These are phyloP conservation scores for Euptelea pleiosperma DNA, from an alignment of 164 flowering plant species.

Conservation along the genomic window DNA sequence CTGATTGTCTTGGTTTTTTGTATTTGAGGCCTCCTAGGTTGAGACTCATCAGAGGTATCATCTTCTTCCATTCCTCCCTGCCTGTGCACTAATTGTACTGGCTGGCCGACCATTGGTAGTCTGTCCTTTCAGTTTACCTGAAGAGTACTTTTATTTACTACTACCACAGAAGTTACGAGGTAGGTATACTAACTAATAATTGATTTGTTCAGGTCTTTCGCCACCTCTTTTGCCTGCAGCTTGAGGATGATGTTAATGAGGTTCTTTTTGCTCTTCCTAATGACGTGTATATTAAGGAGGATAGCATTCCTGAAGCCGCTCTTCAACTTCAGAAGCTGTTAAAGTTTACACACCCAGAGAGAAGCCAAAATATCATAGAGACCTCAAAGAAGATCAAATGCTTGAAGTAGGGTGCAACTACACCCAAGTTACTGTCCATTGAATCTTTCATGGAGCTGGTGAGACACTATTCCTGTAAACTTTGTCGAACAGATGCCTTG, in stretches of 20 bases:
- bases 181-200: neutral
- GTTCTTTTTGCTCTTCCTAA: constrained; percentile 68
- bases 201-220: constrained; percentile 56
- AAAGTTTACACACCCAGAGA: constrained; percentile 37
- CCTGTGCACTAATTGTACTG: too few species aligned
- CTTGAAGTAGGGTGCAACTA: constrained; percentile 28
- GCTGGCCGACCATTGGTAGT: too few species aligned
- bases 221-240: constrained; percentile 60
- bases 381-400: constrained; percentile 48
- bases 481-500: neutral
- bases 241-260: constrained; percentile 83
- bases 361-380: constrained; percentile 38
- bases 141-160: neutral
- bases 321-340: constrained; percentile 44
- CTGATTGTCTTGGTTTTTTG: too few species aligned
- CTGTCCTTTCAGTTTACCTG: neutral
- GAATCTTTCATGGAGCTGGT: constrained; percentile 1
- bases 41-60: too few species aligned
- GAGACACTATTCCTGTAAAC: neutral
- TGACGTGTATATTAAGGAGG: constrained; percentile 35
- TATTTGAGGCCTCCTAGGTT: too few species aligned
- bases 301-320: constrained; percentile 41
- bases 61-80: too few species aligned
- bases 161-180: neutral
- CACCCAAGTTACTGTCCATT: neutral